A percentile compares a stretch with the other conserved stretches of the same genome.
Evolutionary conservation across 2,329 filamentous ascomycete species (phyloP).

Genomic region (Eutypella sp.): DNA sequence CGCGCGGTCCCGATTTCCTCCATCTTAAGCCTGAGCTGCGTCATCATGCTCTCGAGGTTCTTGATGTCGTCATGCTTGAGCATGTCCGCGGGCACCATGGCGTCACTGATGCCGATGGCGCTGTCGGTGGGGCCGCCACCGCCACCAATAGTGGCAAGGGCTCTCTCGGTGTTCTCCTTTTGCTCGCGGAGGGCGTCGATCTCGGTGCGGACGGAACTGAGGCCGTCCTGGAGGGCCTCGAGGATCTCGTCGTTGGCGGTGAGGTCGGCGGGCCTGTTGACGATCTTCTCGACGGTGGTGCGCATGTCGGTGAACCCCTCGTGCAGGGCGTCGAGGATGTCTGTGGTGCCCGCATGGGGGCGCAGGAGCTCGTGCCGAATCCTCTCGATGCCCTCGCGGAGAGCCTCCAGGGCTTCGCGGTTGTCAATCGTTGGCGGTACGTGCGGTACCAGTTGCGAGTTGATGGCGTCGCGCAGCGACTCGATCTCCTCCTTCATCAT

Average conservation of each 20-base stretch:
- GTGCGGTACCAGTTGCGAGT: constrained; percentile 60
- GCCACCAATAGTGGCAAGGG: constrained; percentile 41
- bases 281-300: constrained; percentile 68
- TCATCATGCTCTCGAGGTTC: constrained; percentile 77
- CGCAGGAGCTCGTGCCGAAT: constrained; percentile 71
- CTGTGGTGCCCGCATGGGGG: constrained; percentile 67
- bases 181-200: constrained; percentile 71
- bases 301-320: constrained; percentile 79
- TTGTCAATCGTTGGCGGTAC: constrained; percentile 39
- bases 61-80: constrained; percentile 72
- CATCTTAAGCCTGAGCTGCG: constrained; percentile 77
- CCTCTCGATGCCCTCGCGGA: constrained; percentile 67
- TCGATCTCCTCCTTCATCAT: constrained; percentile 79
- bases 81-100: constrained; percentile 45
- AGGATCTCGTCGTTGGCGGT: constrained; percentile 86
- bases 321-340: constrained; percentile 84
- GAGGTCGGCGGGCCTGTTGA: constrained; percentile 75
- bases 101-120: constrained; percentile 43
- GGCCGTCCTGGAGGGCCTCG: constrained; percentile 77
- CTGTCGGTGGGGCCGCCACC: too few species aligned
- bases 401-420: constrained; percentile 65
- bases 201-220: constrained; percentile 70
- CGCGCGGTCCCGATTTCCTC: constrained; percentile 64
- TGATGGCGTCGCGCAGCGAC: constrained; percentile 72
- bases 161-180: constrained; percentile 22